phyloP scores from a whole-genome alignment of 805 yeast species.

The Nakazawaea anatomiae region DNA sequence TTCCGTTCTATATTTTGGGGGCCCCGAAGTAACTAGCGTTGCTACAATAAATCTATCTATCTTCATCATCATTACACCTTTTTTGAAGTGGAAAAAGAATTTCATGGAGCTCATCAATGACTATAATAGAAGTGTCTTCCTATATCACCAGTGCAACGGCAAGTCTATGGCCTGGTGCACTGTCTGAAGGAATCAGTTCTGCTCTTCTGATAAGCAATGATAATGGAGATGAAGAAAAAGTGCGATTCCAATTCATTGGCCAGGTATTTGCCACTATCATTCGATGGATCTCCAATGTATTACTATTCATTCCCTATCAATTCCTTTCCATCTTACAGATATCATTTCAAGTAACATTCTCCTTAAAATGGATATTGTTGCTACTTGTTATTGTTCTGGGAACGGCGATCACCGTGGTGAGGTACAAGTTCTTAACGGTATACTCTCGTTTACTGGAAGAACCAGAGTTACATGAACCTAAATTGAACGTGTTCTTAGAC shows the following conservation, averaged over 20 bases:
- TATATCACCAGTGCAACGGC: too few species aligned
- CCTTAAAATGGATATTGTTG: constrained; percentile 40
- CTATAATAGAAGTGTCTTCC: too few species aligned
- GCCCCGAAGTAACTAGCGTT: too few species aligned
- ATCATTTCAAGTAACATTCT: constrained; percentile 44
- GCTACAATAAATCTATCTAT: too few species aligned
- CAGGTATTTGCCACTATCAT: neutral
- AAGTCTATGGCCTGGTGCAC: too few species aligned
- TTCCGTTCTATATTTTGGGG: too few species aligned
- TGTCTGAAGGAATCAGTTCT: neutral
- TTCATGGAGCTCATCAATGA: too few species aligned
- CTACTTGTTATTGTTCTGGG: constrained; percentile 24
- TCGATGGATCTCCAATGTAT: neutral
- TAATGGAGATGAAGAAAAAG: neutral
- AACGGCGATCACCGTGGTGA: constrained; percentile 39
- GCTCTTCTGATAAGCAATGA: neutral
- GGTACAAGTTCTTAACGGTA: constrained; percentile 58
- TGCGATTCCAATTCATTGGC: neutral
- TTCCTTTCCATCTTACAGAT: constrained; percentile 30
- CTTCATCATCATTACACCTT: too few species aligned
- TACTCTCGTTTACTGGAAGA: constrained; percentile 54
- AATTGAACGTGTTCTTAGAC: constrained; percentile 40
- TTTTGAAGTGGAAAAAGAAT: too few species aligned
- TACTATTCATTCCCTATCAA: constrained; percentile 20
- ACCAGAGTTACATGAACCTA: constrained; percentile 35